Conservation (phyloP, 2,329 filamentous ascomycete species). For the Clathrospora elynae region DNA sequence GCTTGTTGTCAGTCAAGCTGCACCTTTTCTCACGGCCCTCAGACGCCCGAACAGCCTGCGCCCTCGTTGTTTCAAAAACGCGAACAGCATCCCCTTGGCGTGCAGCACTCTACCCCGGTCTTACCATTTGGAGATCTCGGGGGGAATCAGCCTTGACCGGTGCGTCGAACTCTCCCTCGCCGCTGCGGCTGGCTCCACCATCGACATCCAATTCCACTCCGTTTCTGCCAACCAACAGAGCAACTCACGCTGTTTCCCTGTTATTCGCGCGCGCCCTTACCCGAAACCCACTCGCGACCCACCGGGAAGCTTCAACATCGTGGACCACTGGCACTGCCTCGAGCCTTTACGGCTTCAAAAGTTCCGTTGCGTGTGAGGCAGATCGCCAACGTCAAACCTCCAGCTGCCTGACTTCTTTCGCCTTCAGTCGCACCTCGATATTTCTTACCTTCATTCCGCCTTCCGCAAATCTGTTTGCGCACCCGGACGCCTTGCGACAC, state of each 20-base stretch:
- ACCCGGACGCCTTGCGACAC: constrained; percentile 22
- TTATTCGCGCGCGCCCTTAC: constrained; percentile 32
- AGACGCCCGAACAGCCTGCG: constrained; percentile 24
- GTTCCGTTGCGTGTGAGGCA: constrained; percentile 40
- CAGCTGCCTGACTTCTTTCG: constrained; percentile 34
- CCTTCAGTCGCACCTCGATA: constrained; percentile 30
- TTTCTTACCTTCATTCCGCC: constrained; percentile 25
- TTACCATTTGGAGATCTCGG: constrained; percentile 29
- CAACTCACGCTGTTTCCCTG: constrained; percentile 22
- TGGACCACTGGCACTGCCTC: constrained; percentile 41
- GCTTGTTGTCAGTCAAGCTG: constrained; percentile 34
- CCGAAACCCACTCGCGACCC: constrained; percentile 26
- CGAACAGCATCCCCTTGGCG: constrained; percentile 35
- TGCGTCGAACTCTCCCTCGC: constrained; percentile 33
- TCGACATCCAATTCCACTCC: constrained; percentile 29
- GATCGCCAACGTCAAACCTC: constrained; percentile 37
- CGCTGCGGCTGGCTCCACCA: constrained; percentile 39
- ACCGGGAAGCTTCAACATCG: constrained; percentile 33
- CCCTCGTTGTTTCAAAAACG: constrained; percentile 24
- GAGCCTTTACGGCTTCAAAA: constrained; percentile 34
- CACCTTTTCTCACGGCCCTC: constrained; percentile 19
- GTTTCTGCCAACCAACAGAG: constrained; percentile 30
- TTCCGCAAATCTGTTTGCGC: constrained; percentile 20
- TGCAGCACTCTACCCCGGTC: constrained; percentile 32
- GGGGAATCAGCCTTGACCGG: constrained; percentile 48